Percentiles rank a stretch among this genome's conserved stretches.
Evolutionary conservation across 78 protist species (phyloP).

Genomic region (Dictyostelium firmibasis): DNA sequence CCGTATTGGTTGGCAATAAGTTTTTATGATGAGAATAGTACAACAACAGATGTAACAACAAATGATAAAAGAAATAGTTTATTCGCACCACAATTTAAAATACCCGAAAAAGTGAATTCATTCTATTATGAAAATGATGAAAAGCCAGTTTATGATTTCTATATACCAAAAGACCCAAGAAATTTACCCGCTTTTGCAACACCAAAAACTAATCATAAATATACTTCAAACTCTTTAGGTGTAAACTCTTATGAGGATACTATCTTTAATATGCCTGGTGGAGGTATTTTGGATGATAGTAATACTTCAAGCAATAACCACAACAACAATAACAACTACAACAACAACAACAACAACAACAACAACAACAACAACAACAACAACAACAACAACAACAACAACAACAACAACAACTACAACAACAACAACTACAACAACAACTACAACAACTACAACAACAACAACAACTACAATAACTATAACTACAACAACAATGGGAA

Average conservation of each 20-base stretch:
- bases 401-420: no score
- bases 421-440: no score
- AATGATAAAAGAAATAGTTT: neutral
- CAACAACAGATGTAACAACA: neutral
- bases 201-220: constrained; percentile 40
- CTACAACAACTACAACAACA: neutral
- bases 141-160: constrained; percentile 28
- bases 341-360: neutral
- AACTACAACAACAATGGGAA: neutral
- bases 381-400: neutral
- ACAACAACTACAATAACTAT: neutral
- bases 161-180: constrained; percentile 65
- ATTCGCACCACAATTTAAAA: constrained; percentile 63
- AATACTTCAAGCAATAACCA: neutral
- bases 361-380: neutral
- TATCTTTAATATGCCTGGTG: constrained; percentile 44
- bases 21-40: constrained; percentile 41
- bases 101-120: constrained; percentile 5
- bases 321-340: neutral
- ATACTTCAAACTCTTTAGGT: constrained; percentile 70
- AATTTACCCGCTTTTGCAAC: constrained; percentile 37
- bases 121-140: neutral
- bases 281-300: neutral
- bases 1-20: constrained; percentile 77
- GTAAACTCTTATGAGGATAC: constrained; percentile 74